Evolutionary conservation across 306 rosid genomes (phyloP).

Genomic region (Medicago lupulina): DNA sequence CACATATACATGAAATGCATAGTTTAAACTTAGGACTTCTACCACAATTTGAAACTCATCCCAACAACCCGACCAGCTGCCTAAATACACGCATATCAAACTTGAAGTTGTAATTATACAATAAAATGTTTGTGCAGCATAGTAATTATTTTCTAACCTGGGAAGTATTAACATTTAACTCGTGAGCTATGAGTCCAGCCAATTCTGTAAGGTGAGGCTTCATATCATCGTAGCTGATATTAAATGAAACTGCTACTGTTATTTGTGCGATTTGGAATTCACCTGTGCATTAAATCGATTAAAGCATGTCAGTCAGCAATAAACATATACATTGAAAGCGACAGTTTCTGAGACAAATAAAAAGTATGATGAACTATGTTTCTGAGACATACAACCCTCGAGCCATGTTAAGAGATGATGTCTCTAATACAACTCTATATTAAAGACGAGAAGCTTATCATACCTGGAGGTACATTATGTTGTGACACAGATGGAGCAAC

Average conservation of each 20-base stretch:
- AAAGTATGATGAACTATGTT: constrained; percentile 30
- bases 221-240: constrained; percentile 67
- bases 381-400: constrained; percentile 32
- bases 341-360: constrained; percentile 21
- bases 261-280: constrained; percentile 59
- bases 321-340: constrained; percentile 20
- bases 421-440: constrained; percentile 17
- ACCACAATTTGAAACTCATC: constrained; percentile 32
- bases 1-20: constrained; percentile 21
- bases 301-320: constrained; percentile 31
- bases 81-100: background rate
- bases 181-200: constrained; percentile 72
- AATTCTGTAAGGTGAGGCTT: constrained; percentile 73
- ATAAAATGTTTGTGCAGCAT: background rate
- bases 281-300: constrained; percentile 54
- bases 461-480: constrained; percentile 60
- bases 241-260: constrained; percentile 69
- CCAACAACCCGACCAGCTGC: constrained; percentile 24
- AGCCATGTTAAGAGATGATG: constrained; percentile 30
- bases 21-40: constrained; percentile 15
- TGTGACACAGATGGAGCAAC: constrained; percentile 61
- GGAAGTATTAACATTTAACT: constrained; percentile 68
- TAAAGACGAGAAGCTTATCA: constrained; percentile 14
- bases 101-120: constrained; percentile 3
- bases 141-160: constrained; percentile 68